Conservation (phyloP, 2,329 filamentous ascomycete genomes). For the Trichoderma gracile region DNA sequence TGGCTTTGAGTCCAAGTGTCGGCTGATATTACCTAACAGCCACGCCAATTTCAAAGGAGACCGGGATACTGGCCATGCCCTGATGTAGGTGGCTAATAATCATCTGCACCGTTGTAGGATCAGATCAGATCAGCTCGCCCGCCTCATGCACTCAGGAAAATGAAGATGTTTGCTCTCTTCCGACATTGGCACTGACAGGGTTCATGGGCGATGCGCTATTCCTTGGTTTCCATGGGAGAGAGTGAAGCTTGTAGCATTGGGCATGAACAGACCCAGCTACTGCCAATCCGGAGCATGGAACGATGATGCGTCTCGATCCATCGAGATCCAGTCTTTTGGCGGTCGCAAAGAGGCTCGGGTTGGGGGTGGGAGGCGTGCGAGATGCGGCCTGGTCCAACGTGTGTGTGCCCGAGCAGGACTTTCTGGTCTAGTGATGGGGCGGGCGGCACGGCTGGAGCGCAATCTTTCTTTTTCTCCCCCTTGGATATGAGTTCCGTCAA, state of each 20-base stretch:
- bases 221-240: not conserved
- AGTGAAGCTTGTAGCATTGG: not conserved
- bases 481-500: not conserved
- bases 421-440: not conserved
- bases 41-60: not conserved
- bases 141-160: not conserved
- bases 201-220: not conserved
- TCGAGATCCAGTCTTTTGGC: not conserved
- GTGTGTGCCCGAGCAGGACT: not conserved
- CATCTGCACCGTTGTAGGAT: slow-evolving; percentile 15
- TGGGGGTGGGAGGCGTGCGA: not conserved
- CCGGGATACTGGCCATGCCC: slow-evolving; percentile 3
- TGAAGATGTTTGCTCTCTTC: not conserved
- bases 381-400: not conserved
- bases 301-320: not conserved
- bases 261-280: not conserved
- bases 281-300: not conserved
- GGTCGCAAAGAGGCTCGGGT: not conserved
- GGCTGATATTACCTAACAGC: slow-evolving; percentile 12
- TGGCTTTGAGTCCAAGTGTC: slow-evolving; percentile 10
- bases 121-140: slow-evolving; percentile 14
- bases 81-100: slow-evolving; percentile 16
- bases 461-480: not conserved
- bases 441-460: not conserved
- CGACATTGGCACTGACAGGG: not conserved